phyloP scores from a whole-genome alignment of 192 early-diverging fungal species.

The Diversispora epigaea region DNA sequence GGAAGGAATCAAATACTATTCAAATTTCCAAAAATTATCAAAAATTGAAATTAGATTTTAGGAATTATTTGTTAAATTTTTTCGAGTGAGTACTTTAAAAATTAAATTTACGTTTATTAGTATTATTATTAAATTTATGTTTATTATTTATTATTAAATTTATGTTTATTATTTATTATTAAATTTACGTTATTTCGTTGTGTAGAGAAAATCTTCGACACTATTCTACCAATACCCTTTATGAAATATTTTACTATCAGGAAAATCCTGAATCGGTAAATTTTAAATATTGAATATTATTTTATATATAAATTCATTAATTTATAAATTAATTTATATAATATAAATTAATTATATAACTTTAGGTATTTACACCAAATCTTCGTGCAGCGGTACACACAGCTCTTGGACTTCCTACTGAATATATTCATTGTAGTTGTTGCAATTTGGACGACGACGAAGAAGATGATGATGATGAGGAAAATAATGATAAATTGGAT shows the following conservation, averaged over 20 bases:
- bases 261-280: constrained; percentile 69
- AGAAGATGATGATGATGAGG: constrained; percentile 16
- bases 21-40: background rate
- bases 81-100: background rate
- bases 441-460: constrained; percentile 73
- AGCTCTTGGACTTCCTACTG: constrained; percentile 70
- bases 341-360: too few species aligned
- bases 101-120: background rate
- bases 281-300: background rate
- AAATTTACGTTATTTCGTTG: background rate
- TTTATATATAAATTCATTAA: background rate
- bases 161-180: background rate
- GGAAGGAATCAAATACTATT: background rate
- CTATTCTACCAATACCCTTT: constrained; percentile 63
- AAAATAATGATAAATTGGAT: constrained; percentile 36
- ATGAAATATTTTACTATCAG: constrained; percentile 80
- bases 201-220: constrained; percentile 49
- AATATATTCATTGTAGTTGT: constrained; percentile 84
- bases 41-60: background rate
- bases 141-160: background rate
- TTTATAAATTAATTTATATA: too few species aligned
- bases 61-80: background rate
- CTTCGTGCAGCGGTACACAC: constrained; percentile 83
- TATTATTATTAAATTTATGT: too few species aligned
- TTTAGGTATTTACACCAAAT: constrained; percentile 76